Evolutionary conservation across 2,329 filamentous ascomycete species (phyloP), one percentile per base, ranked within the genome.

Genomic region (Westerdykella ornata): DNA sequence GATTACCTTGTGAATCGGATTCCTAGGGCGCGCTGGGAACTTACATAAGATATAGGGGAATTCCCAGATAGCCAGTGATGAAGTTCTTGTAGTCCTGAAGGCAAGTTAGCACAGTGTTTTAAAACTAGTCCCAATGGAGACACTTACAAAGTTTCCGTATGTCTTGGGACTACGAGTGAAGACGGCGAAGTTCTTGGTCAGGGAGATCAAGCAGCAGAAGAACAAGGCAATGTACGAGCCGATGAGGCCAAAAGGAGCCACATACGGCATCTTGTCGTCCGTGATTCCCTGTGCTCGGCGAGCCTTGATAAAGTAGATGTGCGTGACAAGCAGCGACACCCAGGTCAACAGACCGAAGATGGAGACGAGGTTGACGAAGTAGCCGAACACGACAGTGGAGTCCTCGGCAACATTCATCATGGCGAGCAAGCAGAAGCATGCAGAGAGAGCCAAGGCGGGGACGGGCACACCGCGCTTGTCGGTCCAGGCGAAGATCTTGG

Each of bases 161-260:
- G 69, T 53, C 62, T 47, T 37, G 5, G 35, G n/a, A 54, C 64
- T 44, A 62, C 66, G 20, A 2, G 78, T 72, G 65, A 92, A 92
- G 44, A 84, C 81, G 42, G 77, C 73, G 66, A 80, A 92, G 72
- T 88, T 89, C 76, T 92, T 94, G 58, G 86, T 90, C 38, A 94
- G 60, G 1, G 83, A 77, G 46, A 92, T 84, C 26, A 92, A 60
- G 56, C 75, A 73, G 67, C 84, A 88, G 68, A 88, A 81, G 57
- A 72, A 69, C 2, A 92, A 72, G 0, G 83, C 83, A 44, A 71
- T 69, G 58, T 80, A 80, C 0, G 82, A 87, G 9, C 86, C 87
- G 46, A 63, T 76, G 29, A 80, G 67, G n/a, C 86, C 85, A 13
- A 89, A 73, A 0, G 86, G 86, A 0, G 85, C 82, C 13, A 73